Evolutionary conservation across 1,284 basidiomycete species (phyloP), one percentile per base, ranked within the genome.

Genomic region (Termitomyces sp.): DNA sequence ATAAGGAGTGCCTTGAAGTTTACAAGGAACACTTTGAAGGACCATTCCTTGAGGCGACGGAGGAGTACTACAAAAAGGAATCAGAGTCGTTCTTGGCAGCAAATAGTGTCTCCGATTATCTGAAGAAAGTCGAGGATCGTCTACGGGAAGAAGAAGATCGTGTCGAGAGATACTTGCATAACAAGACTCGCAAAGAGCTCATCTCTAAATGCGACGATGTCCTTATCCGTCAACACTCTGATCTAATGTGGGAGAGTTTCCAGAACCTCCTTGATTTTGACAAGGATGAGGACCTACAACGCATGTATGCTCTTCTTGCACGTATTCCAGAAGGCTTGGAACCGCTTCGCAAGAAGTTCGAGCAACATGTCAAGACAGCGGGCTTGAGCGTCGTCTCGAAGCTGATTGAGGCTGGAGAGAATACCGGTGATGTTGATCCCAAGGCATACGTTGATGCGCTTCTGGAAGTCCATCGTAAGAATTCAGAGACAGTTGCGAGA

Each of bases 361-460:
- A 98, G 73, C 85, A 84, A 58, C 94, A 98, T 67, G 94, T 98
- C 69, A 98, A 97, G 79, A 83, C 84, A 58, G 86, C 90, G 6
- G 97, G 97, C 51, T 72, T 94, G 55, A 80, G 82, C 9, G 90
- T 93, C 0, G 88, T 99, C 26, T 84, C 88, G 53, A 94, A 92
- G 67, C 79, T 96, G 12, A 82, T 86, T 2, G 88, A 84, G 38
- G 85, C 86, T 36, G 86, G 81, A 48, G 81, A 78, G 24, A 80
- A 79, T 53, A 77, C 79, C 3, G 90, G 91, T 48, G 73, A 76
- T 6, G 72, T 91, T 44, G 86, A 90, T 68, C 92, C 95, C 21
- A 96, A 96, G 70, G 88, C 90, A 46, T 99, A 99, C 64, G 91
- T 98, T 51, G 93, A 97, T 65, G 92, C 94, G 0, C 70, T 99